Conservation (phyloP, 164 flowering plant genomes). For the Protea cynaroides region DNA sequence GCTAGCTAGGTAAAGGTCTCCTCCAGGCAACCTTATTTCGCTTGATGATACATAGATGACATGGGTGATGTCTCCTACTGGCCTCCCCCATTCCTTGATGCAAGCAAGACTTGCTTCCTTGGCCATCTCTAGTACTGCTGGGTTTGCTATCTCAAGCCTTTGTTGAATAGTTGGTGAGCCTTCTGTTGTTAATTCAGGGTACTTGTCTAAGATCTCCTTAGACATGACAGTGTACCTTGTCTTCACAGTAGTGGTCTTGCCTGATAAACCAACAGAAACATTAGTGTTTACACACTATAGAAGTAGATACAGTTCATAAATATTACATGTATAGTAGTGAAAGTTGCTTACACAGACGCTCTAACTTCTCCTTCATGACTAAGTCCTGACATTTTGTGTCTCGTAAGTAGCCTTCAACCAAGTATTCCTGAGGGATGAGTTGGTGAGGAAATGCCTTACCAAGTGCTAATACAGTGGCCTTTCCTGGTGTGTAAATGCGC, state of each 20-base stretch:
- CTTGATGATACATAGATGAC: conserved; percentile 63
- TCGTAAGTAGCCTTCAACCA: conserved; percentile 58
- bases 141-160: conserved; percentile 55
- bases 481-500: conserved; percentile 21
- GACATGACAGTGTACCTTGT: conserved; percentile 73
- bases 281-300: too few species aligned
- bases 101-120: conserved; percentile 48
- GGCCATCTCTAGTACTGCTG: conserved; percentile 58
- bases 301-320: too few species aligned
- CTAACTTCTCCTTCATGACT: conserved; percentile 55
- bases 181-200: conserved; percentile 59
- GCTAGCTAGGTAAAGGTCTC: conserved; percentile 51
- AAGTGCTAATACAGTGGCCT: conserved; percentile 53
- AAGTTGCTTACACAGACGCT: conserved; percentile 49
- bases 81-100: conserved; percentile 65
- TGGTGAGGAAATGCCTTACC: conserved; percentile 69
- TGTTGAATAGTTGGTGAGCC: conserved; percentile 58
- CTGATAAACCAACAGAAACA: conserved; percentile 19
- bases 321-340: too few species aligned
- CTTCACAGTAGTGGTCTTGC: conserved; percentile 70
- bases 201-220: conserved; percentile 51
- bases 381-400: conserved; percentile 56
- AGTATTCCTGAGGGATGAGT: conserved; percentile 46
- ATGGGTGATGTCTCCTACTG: conserved; percentile 50
- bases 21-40: conserved; percentile 61